Evolutionary conservation across 1,284 basidiomycete genomes (phyloP), one percentile per base, ranked within the genome.

Genomic region (Fomitopsis betulina): DNA sequence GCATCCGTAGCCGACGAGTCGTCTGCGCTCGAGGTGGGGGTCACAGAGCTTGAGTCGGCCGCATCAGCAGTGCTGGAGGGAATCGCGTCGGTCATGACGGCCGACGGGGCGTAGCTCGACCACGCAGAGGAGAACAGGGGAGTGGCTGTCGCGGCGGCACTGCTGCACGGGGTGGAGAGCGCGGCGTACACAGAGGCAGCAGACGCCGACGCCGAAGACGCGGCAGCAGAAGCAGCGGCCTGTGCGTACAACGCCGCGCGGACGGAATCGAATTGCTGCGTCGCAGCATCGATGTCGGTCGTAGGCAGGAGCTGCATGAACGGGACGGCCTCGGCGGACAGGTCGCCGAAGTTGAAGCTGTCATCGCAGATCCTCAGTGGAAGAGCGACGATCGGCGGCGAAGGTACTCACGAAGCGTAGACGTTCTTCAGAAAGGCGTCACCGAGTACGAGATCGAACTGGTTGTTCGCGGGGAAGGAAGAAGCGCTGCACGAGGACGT

Each of bases 301-400:
- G 65, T 67, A 27, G 66, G 33, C 33, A 70, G 57, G 60, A 76
- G 60, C 64, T 71, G 70, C 39, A 76, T 64, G 63, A 68, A 75
- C 3, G 74, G 73, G 10, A 67, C 60, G 42, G 65, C 70, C 43
- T 61, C 64, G 30, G 58, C 55, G 45, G 67, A 62, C 53, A 61
- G 69, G 65, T 75, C 70, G 50, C 77, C 78, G 59, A 76, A 76
- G 64, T 80, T 75, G 67, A 79, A 81, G 10, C 69, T 69, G 53
- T 0, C 50, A 12, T 60, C 12, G 25, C 42, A 13, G 8, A 30
- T 30, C 4, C 25, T 47, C 27, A 47, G 45, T 15, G 1, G 30
- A 15, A 8, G 43, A 30, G 17, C 23, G 12, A 30, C 30, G 30
- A 32, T 53, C 21, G 7, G 47, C 7, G 6, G 25, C n/a, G 37